A percentile compares a stretch with the other conserved stretches of the same genome.
phyloP scores from a whole-genome alignment of 176 grass and related monocot genomes.

The Secale cereale region DNA sequence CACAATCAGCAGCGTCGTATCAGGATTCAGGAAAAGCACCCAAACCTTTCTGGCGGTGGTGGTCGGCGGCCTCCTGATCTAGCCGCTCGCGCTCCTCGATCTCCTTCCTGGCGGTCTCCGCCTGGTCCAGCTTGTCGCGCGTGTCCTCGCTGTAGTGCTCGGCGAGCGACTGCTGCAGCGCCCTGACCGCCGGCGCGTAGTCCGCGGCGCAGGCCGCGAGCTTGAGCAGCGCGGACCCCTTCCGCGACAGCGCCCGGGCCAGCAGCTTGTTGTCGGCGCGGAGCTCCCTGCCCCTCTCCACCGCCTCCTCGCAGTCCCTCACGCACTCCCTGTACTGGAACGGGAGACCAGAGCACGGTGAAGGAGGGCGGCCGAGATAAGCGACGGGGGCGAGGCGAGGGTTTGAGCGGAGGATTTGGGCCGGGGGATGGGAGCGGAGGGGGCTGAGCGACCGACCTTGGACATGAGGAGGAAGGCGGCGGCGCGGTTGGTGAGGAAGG shows the following conservation, averaged over 20 bases:
- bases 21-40: not conserved
- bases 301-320: constrained; percentile 56
- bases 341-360: not conserved
- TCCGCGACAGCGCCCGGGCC: constrained; percentile 41
- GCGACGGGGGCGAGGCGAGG: not conserved
- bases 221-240: constrained; percentile 39
- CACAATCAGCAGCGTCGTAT: not conserved
- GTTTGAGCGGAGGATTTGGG: not conserved
- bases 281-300: constrained; percentile 37
- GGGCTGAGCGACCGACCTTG: constrained; percentile 19
- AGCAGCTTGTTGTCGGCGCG: constrained; percentile 38
- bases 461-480: constrained; percentile 44
- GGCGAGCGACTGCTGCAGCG: constrained; percentile 38
- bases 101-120: constrained; percentile 27
- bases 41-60: constrained; percentile 52
- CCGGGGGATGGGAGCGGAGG: not conserved
- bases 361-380: not conserved
- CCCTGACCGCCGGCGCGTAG: constrained; percentile 34
- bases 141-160: constrained; percentile 48
- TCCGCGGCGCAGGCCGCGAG: constrained; percentile 38
- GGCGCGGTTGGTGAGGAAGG: constrained; percentile 58
- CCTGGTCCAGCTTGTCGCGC: constrained; percentile 33
- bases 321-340: constrained; percentile 48
- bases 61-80: constrained; percentile 44
- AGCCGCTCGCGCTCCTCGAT: constrained; percentile 45